Evolutionary conservation across 768 basidiomycete genomes (phyloP).

Genomic region (Hysterangium stoloniferum): DNA sequence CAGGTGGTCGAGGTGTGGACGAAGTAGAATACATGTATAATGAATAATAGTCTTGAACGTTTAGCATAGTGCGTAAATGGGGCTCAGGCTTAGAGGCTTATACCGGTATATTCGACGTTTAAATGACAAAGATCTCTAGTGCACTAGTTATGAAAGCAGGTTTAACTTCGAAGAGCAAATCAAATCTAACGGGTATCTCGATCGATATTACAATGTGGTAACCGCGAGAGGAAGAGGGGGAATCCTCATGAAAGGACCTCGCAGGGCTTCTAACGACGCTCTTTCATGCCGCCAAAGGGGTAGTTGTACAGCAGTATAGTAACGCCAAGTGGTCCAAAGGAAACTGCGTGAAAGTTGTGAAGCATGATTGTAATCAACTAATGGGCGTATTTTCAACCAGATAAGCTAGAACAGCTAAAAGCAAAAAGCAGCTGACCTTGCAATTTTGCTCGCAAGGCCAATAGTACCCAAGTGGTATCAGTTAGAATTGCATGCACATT

Average conservation of each 20-base stretch:
- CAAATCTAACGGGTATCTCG: no score
- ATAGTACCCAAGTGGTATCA: conserved; percentile 62
- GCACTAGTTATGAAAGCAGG: no score
- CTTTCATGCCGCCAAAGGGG: conserved; percentile 4
- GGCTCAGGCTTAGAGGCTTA: no score
- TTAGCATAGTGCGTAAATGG: no score
- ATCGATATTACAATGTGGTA: no score
- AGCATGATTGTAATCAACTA: conserved; percentile 6
- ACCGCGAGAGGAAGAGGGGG: no score
- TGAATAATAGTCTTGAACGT: conserved; percentile 10
- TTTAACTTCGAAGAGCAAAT: no score
- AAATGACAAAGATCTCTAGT: no score
- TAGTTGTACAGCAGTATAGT: conserved; percentile 5
- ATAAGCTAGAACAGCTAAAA: not conserved
- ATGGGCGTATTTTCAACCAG: not conserved
- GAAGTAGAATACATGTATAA: conserved; percentile 58
- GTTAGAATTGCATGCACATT: conserved; percentile 72
- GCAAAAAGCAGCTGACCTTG: conserved; percentile 34
- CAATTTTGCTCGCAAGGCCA: conserved; percentile 53
- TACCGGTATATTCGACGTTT: no score
- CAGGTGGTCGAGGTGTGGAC: conserved; percentile 55
- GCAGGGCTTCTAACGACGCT: conserved; percentile 1
- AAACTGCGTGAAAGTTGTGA: conserved; percentile 8
- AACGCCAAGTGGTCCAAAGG: conserved; percentile 7
- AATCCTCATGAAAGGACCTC: conserved; percentile 8